Base-by-base conservation (phyloP, 768 basidiomycete species). In the Suillus subalutaceus region DNA sequence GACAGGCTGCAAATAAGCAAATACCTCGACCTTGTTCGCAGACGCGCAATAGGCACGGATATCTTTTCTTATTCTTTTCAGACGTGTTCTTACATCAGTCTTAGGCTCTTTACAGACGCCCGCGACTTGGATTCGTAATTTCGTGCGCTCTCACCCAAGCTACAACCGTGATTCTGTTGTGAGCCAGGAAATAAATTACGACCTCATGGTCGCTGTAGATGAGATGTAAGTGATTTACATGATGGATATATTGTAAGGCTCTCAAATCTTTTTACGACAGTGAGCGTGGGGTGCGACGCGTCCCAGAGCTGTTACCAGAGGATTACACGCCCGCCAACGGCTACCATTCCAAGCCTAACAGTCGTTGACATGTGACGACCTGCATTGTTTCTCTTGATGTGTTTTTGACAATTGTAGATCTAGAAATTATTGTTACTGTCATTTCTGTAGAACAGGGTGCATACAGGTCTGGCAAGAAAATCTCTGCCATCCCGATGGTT, bases 81-180 rank as follows among this genome's bases (percentile, higher is more conserved):
- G 35, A 16, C 65, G 55, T 61, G 41, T 52, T 60, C 62, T 68
- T 62, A 26, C 64, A 66, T 53, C 63, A 41, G 8, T 40, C 16
- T 20, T 62, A 95, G 95, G 94, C 26, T 83, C 89, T 7, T 81
- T 98, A 32, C 76, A 87, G 74, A 98, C 97, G 0, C 87, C 94
- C 8, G 97, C 97, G 13, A 88, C 89, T 4, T 99, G 95, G 95
- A 96, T 97, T 65, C 87, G 97, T 43, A 85, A 91, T 57, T 99
- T 98, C 78, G 92, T 99, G 52, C 88, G 89, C 32, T 85, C 89
- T 2, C 97, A 99, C 76, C 93, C 96, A 9, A 85, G 81, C n/a
- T 99, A 99, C 81, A 90, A 91, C 76, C 85, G 87, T 60, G 95
- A 99, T 79, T 97, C 95, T n/a, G 90, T 92, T 61, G 94, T 99